A percentile compares a stretch with the other conserved stretches of the same genome.
Evolutionary conservation across 75 land plant genomes (phyloP).

Genomic region (Picea glauca): DNA sequence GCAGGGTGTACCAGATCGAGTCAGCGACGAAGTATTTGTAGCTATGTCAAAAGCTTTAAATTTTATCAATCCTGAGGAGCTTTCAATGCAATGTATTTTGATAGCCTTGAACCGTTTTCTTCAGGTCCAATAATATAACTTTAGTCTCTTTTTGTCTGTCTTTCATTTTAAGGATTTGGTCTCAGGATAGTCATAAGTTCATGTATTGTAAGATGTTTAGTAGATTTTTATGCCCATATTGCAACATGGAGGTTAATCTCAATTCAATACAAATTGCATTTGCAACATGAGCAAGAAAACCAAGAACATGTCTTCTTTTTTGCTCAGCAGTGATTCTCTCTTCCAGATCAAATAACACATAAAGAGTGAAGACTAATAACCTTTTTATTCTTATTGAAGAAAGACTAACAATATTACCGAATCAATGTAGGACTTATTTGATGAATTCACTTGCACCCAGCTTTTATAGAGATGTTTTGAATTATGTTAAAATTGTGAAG

Average conservation of each 20-base stretch:
- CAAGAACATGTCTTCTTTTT: neutral
- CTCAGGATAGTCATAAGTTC: neutral
- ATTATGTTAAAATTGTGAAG: slow-evolving; percentile 8
- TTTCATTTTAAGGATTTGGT: neutral
- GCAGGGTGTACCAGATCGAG: slow-evolving; percentile 94
- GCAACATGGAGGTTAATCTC: neutral
- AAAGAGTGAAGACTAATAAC: neutral
- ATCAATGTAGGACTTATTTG: neutral
- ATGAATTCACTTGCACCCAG: neutral
- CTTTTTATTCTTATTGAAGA: neutral
- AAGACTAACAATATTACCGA: too few species aligned
- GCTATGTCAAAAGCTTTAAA: slow-evolving; percentile 99
- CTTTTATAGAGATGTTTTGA: neutral
- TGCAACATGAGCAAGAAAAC: neutral
- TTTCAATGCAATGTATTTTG: slow-evolving; percentile 98
- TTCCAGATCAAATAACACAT: neutral
- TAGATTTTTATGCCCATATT: neutral
- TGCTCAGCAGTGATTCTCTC: neutral
- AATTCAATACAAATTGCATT: neutral
- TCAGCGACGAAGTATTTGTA: slow-evolving; percentile 94
- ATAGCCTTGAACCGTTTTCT: slow-evolving; percentile 99
- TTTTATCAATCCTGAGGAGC: slow-evolving; percentile 97
- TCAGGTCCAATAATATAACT: slow-evolving; percentile 45
- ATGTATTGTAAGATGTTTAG: neutral
- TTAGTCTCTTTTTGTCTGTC: neutral